Evolutionary conservation across 352 stramenopile genomes (phyloP), one percentile per base, ranked within the genome.

Genomic region (Elongisporangium prolatum): DNA sequence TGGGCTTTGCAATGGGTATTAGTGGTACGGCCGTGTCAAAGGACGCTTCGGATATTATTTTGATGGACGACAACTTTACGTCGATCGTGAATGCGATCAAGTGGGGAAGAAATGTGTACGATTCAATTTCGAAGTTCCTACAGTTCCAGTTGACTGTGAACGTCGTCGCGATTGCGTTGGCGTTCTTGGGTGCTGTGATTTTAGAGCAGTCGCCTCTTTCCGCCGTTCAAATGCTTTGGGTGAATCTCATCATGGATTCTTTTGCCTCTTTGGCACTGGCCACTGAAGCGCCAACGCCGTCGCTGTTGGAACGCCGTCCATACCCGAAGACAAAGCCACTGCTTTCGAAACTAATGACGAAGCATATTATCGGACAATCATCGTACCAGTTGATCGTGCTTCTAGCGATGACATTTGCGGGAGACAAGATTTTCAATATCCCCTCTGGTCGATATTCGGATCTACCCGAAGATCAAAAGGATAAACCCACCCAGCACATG

Each of bases 201-300:
- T 55, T 90, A 0, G 75, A 90, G 56, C 74, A 89, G 56, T 91
- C 84, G n/a, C 95, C 96, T 2, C 75, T 99, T 14, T 97, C 90
- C 47, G 93, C 96, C 8, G 89, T 99, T 7, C 97, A 98, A 71
- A 91, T 99, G 80, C 76, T 99, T 0, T 99, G 96, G 96, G 94
- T 99, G 49, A 99, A 99, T 66, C 76, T 99, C 17, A 98, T 99
- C 69, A 99, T 99, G 96, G 97, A 99, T 68, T 98, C 95, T 7
- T 97, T 98, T 64, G 96, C 95, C 18, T 97, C 96, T 13, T 66
- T 99, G 18, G 95, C 96, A 5, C 80, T 99, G 17, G 96, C 93
- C 21, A 98, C 96, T 1, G 96, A 99, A 69, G 76, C 84, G 6
- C 96, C 97, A 7, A 95, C 81, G 0, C 48, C 73, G 1, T 80